A percentile compares a stretch with the other conserved stretches of the same genome.
These are phyloP conservation scores for Cutaneotrichosporon cavernicola DNA, from an alignment of 1,284 basidiomycete species.

Conservation along the genomic window DNA sequence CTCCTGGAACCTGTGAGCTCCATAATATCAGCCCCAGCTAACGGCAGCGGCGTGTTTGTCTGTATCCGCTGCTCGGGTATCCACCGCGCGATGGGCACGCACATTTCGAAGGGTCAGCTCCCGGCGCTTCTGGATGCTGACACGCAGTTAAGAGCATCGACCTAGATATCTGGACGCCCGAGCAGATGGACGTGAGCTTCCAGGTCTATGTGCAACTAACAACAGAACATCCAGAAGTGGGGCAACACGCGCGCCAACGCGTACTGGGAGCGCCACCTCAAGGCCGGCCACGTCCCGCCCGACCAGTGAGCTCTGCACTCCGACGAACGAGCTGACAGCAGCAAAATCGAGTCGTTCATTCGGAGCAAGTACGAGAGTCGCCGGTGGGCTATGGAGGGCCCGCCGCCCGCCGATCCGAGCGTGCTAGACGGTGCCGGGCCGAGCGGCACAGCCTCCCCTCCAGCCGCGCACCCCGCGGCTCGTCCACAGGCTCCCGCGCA, in stretches of 20 bases:
- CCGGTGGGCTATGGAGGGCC: conserved; percentile 88
- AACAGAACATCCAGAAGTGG: conserved; percentile 79
- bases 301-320: conserved; percentile 72
- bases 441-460: background rate
- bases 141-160: conserved; percentile 86
- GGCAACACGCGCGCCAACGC: conserved; percentile 87
- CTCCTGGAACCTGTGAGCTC: conserved; percentile 85
- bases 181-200: conserved; percentile 83
- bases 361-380: conserved; percentile 93
- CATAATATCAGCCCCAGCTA: background rate
- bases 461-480: conserved; percentile 7
- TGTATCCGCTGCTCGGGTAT: conserved; percentile 99
- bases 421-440: conserved; percentile 62
- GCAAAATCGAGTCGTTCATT: conserved; percentile 98
- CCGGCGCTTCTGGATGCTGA: background rate
- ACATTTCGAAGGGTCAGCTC: conserved; percentile 71
- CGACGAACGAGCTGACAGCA: conserved; percentile 50
- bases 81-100: conserved; percentile 96
- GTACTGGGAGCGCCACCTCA: conserved; percentile 97
- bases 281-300: conserved; percentile 84
- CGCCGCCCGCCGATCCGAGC: conserved; percentile 77
- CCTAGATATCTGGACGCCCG: conserved; percentile 95
- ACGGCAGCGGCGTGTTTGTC: conserved; percentile 71
- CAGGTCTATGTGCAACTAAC: conserved; percentile 7
- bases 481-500: conserved; percentile 9